Evolutionary conservation across 2,329 filamentous ascomycete genomes (phyloP), one percentile per base, ranked within the genome.

Genomic region (Pseudopithomyces chartarum): DNA sequence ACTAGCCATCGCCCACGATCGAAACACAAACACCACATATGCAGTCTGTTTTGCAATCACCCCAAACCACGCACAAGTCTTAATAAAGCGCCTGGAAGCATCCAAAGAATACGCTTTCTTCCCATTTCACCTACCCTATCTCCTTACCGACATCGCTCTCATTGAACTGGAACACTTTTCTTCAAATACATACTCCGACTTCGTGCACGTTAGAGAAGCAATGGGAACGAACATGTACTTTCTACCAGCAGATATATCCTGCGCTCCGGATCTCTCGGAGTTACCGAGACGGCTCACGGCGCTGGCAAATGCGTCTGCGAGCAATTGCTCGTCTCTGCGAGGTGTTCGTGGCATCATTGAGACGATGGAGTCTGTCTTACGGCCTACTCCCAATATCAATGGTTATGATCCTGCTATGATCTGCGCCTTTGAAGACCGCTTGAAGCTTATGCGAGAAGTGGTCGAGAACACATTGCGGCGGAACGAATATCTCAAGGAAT

Each of bases 161-260:
- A 26, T 26, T 19, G 32, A 23, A 5, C 34, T 56, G 1, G 33
- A 48, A n/a, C 29, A 33, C 26, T 56, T 56, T 33, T 53, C 40
- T 12, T 33, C 15, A 7, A 47, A 36, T 7, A 49, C 43, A 10
- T 55, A 49, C 36, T 15, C 13, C 3, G 47, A 58, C 15, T 55
- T 55, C 36, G 6, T 52, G 2, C 23, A 52, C n/a, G 47, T 58
- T 12, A 23, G 49, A 33, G 53, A 59, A 33, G 39, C 52, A 5
- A 55, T 54, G 53, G 49, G 53, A 7, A 44, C 22, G 11, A 59
- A 59, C 29, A 34, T 56, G 13, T 59, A 56, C 46, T 56, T 52
- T 34, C 17, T 22, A 3, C 38, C 38, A 2, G 53, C 15, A n/a
- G 7, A 43, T 1, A 13, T 23, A 5, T 20, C 13, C 10, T n/a